Conservation (phyloP, 2,329 filamentous ascomycete species). For the Allantophomopsis lycopodina region DNA sequence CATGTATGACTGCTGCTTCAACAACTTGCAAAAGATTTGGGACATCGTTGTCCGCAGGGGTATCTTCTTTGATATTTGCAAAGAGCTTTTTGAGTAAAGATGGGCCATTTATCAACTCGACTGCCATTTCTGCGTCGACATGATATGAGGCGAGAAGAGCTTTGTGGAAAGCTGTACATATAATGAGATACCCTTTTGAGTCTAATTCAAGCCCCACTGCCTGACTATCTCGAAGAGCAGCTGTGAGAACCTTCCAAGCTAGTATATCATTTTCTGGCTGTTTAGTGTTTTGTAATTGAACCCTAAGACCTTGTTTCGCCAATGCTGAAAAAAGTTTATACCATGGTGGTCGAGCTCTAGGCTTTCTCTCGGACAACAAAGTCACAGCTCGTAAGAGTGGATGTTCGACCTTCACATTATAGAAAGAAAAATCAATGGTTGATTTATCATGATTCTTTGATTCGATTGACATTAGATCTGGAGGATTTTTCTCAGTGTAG, state of each 20-base stretch:
- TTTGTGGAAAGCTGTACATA: slow-evolving; percentile 14
- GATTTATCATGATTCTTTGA: too few species aligned
- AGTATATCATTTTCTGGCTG: slow-evolving; percentile 11
- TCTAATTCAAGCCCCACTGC: slow-evolving; percentile 14
- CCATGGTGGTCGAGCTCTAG: slow-evolving; percentile 23
- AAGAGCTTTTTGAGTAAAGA: not conserved
- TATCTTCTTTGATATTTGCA: not conserved
- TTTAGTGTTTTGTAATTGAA: slow-evolving; percentile 6
- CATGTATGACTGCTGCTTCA: slow-evolving; percentile 32
- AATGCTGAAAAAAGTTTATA: slow-evolving; percentile 25
- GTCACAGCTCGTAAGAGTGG: slow-evolving; percentile 1
- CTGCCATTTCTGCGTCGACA: not conserved
- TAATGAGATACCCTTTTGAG: slow-evolving; percentile 11
- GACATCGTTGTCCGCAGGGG: slow-evolving; percentile 4
- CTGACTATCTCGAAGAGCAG: slow-evolving; percentile 12
- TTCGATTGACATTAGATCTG: too few species aligned
- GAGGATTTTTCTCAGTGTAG: too few species aligned
- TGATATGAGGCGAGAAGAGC: slow-evolving; percentile 9
- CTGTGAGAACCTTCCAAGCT: slow-evolving; percentile 11
- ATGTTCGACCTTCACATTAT: too few species aligned
- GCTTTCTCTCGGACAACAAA: slow-evolving; percentile 6
- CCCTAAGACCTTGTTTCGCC: slow-evolving; percentile 13
- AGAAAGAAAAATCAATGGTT: too few species aligned
- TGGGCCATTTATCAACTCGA: not conserved
- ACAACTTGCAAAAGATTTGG: slow-evolving; percentile 26